A percentile compares a stretch with the other conserved stretches of the same genome.
Conservation (phyloP, 73 alveolate species). For the Blepharisma japonicum region DNA sequence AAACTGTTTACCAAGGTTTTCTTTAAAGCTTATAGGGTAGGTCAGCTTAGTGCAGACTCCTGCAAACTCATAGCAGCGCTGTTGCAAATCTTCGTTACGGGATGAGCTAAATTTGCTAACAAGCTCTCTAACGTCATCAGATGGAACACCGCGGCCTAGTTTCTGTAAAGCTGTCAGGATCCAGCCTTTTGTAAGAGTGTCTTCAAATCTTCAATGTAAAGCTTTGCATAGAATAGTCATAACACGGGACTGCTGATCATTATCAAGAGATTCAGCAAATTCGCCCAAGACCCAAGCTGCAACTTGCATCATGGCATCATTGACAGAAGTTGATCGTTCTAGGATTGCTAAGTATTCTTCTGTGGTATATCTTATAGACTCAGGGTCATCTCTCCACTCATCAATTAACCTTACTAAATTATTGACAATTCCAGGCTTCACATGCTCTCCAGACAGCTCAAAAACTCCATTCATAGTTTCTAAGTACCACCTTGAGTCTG, state of each 20-base stretch:
- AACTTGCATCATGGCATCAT: constrained; percentile 77
- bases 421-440: constrained; percentile 72
- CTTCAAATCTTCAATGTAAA: constrained; percentile 65
- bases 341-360: constrained; percentile 80
- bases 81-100: constrained; percentile 71
- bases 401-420: constrained; percentile 70
- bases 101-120: constrained; percentile 65
- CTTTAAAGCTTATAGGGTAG: constrained; percentile 40
- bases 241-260: constrained; percentile 57
- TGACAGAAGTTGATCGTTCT: constrained; percentile 69
- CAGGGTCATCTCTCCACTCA: constrained; percentile 86
- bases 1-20: constrained; percentile 38
- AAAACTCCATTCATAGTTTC: constrained; percentile 88
- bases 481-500: constrained; percentile 85
- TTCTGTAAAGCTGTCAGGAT: constrained; percentile 78
- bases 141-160: constrained; percentile 61
- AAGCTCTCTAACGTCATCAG: constrained; percentile 52
- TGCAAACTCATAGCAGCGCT: constrained; percentile 74
- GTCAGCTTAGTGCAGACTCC: constrained; percentile 46
- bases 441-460: constrained; percentile 88
- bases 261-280: constrained; percentile 64
- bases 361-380: constrained; percentile 72
- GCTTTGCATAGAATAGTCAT: constrained; percentile 62
- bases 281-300: constrained; percentile 92
- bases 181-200: constrained; percentile 73